Conservation (phyloP, 371 early-diverging fungal species). For the Rozella allomycis region DNA sequence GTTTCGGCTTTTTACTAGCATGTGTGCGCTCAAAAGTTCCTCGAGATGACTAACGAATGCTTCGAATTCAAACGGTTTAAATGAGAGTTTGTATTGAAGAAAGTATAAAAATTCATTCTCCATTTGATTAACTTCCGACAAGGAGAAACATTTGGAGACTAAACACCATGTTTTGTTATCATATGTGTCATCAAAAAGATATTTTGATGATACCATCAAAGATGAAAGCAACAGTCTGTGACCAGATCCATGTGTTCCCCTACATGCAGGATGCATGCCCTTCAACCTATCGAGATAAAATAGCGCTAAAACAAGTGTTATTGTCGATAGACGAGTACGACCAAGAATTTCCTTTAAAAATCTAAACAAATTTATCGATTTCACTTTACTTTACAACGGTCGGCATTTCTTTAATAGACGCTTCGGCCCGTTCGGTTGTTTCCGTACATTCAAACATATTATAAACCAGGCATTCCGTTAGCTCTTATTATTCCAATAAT, state of each 20-base stretch:
- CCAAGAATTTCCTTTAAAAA: no score
- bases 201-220: slow-evolving; percentile 32
- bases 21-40: no score
- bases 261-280: slow-evolving; percentile 22
- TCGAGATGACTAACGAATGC: no score
- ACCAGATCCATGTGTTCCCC: slow-evolving; percentile 20
- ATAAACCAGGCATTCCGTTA: no score
- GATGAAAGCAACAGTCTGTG: slow-evolving; percentile 33
- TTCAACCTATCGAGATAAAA: slow-evolving; percentile 30
- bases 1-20: no score
- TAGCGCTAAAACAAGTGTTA: slow-evolving; percentile 22
- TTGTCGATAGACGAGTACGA: slow-evolving; percentile 25
- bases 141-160: slow-evolving; percentile 25
- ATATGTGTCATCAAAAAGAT: slow-evolving; percentile 38
- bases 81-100: slow-evolving; percentile 23
- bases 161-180: slow-evolving; percentile 38
- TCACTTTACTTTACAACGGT: no score
- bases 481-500: no score
- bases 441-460: no score
- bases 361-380: no score
- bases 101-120: slow-evolving; percentile 35
- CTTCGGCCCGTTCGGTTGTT: no score
- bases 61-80: slow-evolving; percentile 25
- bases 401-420: no score
- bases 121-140: slow-evolving; percentile 37